Evolutionary conservation across 208 protist species (phyloP).

Genomic region (Trypanosoma melophagium): DNA sequence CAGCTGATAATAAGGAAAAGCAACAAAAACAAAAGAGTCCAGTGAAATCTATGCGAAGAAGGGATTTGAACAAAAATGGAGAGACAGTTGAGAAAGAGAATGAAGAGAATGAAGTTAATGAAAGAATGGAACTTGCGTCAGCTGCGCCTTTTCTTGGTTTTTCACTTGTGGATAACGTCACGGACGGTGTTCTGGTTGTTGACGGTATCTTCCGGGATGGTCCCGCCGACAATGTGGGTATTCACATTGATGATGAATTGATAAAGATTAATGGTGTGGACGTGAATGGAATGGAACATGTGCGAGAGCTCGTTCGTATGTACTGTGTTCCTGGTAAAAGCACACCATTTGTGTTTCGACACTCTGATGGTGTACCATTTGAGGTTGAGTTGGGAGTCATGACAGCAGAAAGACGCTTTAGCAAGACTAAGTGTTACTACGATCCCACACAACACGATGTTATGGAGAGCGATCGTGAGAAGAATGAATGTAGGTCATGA

Average conservation of each 20-base stretch:
- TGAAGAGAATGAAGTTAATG: constrained; percentile 23
- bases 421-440: constrained; percentile 41
- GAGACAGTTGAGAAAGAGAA: constrained; percentile 5
- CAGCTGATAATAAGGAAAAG: no score
- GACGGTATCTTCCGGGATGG: constrained; percentile 46
- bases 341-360: constrained; percentile 12
- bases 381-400: constrained; percentile 52
- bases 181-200: constrained; percentile 37
- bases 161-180: constrained; percentile 50
- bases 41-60: no score
- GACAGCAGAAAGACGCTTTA: constrained; percentile 44
- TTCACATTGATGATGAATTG: constrained; percentile 35
- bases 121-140: constrained; percentile 8
- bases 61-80: background rate
- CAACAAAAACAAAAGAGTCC: no score
- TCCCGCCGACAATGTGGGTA: constrained; percentile 32
- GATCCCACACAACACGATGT: constrained; percentile 37
- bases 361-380: constrained; percentile 13
- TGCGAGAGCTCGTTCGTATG: constrained; percentile 31
- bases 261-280: constrained; percentile 23
- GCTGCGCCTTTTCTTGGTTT: constrained; percentile 49
- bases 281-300: constrained; percentile 23
- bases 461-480: constrained; percentile 41
- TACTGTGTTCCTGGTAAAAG: constrained; percentile 39
- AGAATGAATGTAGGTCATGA: constrained; percentile 25